A percentile compares a stretch with the other conserved stretches of the same genome.
Evolutionary conservation across 257 asterid genomes (phyloP).

Genomic region (Nicotiana undulata): DNA sequence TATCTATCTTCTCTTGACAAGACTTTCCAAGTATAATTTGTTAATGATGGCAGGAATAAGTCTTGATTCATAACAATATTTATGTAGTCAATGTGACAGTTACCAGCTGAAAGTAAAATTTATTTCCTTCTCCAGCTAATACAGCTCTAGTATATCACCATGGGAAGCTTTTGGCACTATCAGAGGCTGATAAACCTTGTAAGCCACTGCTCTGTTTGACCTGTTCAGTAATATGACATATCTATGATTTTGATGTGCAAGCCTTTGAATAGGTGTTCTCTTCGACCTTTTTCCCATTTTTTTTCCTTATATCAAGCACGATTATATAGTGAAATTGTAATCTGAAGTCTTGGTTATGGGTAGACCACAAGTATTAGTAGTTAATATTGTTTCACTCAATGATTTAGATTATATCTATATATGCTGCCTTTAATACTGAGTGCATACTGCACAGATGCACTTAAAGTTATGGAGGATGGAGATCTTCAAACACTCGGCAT

Average conservation of each 20-base stretch:
- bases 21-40: not conserved
- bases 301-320: not conserved
- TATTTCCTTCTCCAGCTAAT: conserved; percentile 58
- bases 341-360: not conserved
- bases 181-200: conserved; percentile 95
- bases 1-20: not conserved
- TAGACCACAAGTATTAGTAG: not conserved
- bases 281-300: not conserved
- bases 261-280: not conserved
- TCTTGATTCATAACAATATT: not conserved
- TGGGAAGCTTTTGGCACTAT: conserved; percentile 88
- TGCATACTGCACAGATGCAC: conserved; percentile 41
- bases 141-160: conserved; percentile 87
- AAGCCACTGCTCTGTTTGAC: conserved; percentile 26
- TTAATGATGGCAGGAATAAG: not conserved
- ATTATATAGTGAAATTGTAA: not conserved
- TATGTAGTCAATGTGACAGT: conserved; percentile 5
- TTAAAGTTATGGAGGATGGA: conserved; percentile 93
- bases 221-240: not conserved
- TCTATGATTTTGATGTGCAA: conserved; percentile 8
- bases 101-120: conserved; percentile 12
- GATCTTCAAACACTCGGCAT: conserved; percentile 87
- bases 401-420: not conserved
- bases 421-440: not conserved
- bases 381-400: not conserved